Evolutionary conservation across 805 yeast species (phyloP).

Genomic region (Nematodospora valgi): DNA sequence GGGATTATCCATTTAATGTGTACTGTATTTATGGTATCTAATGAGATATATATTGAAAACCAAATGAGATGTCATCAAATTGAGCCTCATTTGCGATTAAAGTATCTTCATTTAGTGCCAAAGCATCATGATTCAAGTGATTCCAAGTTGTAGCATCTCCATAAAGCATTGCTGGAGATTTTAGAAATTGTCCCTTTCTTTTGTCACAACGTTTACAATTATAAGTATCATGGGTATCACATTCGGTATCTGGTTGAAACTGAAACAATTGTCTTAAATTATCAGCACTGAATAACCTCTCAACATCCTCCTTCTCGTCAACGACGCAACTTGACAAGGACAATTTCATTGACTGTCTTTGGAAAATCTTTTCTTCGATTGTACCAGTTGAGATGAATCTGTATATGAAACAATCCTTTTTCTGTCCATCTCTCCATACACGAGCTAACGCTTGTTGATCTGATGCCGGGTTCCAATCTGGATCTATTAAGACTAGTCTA

Average conservation of each 20-base stretch:
- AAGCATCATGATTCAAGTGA: constrained; percentile 65
- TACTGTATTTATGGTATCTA: constrained; percentile 14
- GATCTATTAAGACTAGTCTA: constrained; percentile 79
- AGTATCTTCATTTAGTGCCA: constrained; percentile 69
- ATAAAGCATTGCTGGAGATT: constrained; percentile 84
- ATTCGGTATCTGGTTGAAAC: constrained; percentile 60
- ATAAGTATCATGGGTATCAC: constrained; percentile 92
- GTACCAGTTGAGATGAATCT: constrained; percentile 93
- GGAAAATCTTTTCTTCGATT: constrained; percentile 94
- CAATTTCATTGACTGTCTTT: constrained; percentile 91
- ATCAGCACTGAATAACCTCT: constrained; percentile 83
- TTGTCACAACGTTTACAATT: constrained; percentile 73
- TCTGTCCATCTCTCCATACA: constrained; percentile 99
- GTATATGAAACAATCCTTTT: constrained; percentile 92
- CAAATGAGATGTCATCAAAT: constrained; percentile 71
- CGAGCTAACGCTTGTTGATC: constrained; percentile 98
- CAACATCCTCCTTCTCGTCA: constrained; percentile 94
- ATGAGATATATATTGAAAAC: constrained; percentile 92
- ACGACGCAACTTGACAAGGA: constrained; percentile 94
- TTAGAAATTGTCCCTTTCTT: constrained; percentile 48
- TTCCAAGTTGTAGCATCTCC: constrained; percentile 99
- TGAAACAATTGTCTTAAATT: constrained; percentile 72
- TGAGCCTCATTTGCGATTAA: constrained; percentile 71
- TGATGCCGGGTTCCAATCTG: constrained; percentile 98
- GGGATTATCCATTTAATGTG: too few relatives aligned